Percentiles rank a stretch among this genome's conserved stretches.
These are phyloP conservation scores for Aspergillus unguis DNA, from an alignment of 2,329 filamentous ascomycete genomes.

Conservation along the genomic window DNA sequence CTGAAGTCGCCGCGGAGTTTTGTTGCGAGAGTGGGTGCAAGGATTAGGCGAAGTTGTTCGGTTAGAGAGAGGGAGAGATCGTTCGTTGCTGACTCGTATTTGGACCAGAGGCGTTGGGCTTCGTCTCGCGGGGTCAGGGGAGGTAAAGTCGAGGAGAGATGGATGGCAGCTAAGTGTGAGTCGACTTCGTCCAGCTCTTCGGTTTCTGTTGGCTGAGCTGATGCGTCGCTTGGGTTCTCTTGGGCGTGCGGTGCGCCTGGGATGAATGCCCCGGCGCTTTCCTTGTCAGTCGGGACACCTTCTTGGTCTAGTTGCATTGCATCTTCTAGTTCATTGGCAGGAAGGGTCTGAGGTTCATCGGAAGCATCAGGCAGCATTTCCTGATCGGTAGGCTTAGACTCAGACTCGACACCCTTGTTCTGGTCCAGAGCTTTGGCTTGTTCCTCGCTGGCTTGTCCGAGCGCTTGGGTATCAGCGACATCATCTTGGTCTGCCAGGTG, in stretches of 20 bases:
- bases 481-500: conserved; percentile 83
- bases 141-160: conserved; percentile 56
- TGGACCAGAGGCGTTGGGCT: conserved; percentile 75
- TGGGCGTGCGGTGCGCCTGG: conserved; percentile 44
- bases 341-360: conserved; percentile 36
- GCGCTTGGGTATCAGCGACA: conserved; percentile 81
- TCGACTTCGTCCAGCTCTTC: conserved; percentile 49
- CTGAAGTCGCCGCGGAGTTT: conserved; percentile 96
- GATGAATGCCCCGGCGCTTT: conserved; percentile 52
- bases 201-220: conserved; percentile 43
- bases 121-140: conserved; percentile 49
- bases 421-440: conserved; percentile 83
- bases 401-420: conserved; percentile 76
- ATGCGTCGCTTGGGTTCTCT: conserved; percentile 24
- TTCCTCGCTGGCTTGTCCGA: conserved; percentile 84
- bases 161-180: conserved; percentile 65
- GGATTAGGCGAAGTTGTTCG: conserved; percentile 90
- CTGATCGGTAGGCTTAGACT: conserved; percentile 54
- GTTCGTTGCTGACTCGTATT: conserved; percentile 80
- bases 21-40: conserved; percentile 89
- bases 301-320: conserved; percentile 42
- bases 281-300: conserved; percentile 33
- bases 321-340: conserved; percentile 49
- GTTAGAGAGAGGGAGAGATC: conserved; percentile 83
- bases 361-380: conserved; percentile 56